Evolutionary conservation across 352 stramenopile genomes (phyloP).

Genomic region (Globisporangium nodosum): DNA sequence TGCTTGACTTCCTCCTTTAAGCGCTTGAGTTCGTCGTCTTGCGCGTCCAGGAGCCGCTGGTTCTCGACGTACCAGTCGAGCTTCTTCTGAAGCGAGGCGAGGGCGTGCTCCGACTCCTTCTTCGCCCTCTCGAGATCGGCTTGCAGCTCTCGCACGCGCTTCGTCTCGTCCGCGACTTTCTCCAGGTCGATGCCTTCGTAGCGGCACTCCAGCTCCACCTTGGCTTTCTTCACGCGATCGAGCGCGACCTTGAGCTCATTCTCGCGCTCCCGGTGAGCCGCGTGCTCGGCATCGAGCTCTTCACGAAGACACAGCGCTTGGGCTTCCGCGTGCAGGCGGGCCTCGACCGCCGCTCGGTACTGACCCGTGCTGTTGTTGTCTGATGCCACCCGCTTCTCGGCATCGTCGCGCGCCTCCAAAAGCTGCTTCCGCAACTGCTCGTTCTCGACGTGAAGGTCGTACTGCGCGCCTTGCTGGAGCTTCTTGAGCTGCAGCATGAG

Average conservation of each 20-base stretch:
- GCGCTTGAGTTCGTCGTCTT: slow-evolving; percentile 53
- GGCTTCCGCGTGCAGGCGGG: slow-evolving; percentile 52
- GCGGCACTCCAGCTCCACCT: slow-evolving; percentile 67
- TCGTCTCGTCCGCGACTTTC: slow-evolving; percentile 49
- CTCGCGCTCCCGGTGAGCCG: slow-evolving; percentile 40
- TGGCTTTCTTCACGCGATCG: slow-evolving; percentile 76
- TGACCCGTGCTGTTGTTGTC: slow-evolving; percentile 34
- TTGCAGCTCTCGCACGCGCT: slow-evolving; percentile 40
- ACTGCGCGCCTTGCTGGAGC: slow-evolving; percentile 49
- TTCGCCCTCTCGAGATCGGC: slow-evolving; percentile 34
- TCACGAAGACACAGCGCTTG: slow-evolving; percentile 48
- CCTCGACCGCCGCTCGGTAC: slow-evolving; percentile 54
- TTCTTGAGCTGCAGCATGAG: slow-evolving; percentile 76
- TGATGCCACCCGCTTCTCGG: slow-evolving; percentile 12
- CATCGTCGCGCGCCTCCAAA: slow-evolving; percentile 28
- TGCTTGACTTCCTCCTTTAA: slow-evolving; percentile 20
- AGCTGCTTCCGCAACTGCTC: slow-evolving; percentile 49
- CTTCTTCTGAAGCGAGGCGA: slow-evolving; percentile 67
- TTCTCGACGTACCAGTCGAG: slow-evolving; percentile 85
- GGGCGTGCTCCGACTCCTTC: slow-evolving; percentile 41
- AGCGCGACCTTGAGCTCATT: slow-evolving; percentile 70
- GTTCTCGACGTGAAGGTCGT: slow-evolving; percentile 76
- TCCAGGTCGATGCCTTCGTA: slow-evolving; percentile 69
- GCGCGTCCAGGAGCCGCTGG: slow-evolving; percentile 69
- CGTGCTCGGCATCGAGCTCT: slow-evolving; percentile 32